Conservation (phyloP, 495 filamentous ascomycete genomes). For the Penicillium manginii region DNA sequence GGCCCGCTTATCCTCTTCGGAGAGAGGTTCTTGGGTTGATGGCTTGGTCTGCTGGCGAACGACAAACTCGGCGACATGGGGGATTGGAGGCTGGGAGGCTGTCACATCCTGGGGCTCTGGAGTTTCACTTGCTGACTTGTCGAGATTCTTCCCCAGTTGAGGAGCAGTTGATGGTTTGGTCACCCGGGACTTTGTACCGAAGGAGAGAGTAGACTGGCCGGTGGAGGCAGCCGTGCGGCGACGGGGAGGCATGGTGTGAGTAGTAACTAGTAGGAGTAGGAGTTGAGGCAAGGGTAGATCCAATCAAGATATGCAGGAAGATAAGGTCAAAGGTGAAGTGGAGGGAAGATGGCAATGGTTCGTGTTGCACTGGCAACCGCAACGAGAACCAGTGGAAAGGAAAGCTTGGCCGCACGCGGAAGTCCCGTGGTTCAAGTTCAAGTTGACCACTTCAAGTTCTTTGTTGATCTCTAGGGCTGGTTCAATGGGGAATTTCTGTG, state of each 20-base stretch:
- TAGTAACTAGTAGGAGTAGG: background rate
- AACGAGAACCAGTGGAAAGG: background rate
- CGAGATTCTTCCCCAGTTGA: conserved; percentile 50
- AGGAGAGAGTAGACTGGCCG: conserved; percentile 74
- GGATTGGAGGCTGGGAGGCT: conserved; percentile 32
- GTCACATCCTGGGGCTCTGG: conserved; percentile 33
- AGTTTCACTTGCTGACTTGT: conserved; percentile 36
- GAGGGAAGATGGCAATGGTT: background rate
- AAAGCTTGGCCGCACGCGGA: conserved; percentile 1
- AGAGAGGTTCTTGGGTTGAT: conserved; percentile 46
- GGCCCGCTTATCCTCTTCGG: conserved; percentile 59
- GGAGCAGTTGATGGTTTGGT: conserved; percentile 66
- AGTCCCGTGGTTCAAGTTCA: conserved; percentile 6
- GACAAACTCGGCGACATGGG: conserved; percentile 53
- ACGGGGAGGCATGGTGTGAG: conserved; percentile 65
- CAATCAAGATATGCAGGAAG: background rate
- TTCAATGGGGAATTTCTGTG: background rate
- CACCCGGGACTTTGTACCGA: conserved; percentile 67
- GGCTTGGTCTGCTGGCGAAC: conserved; percentile 46
- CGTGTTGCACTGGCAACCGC: conserved; percentile 19
- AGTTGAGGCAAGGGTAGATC: background rate
- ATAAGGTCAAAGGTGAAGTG: background rate
- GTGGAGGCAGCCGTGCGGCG: conserved; percentile 58
- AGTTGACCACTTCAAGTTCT: background rate
- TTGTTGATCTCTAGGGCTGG: too few relatives aligned